Evolutionary conservation across 2,329 filamentous ascomycete genomes (phyloP).

Genomic region (Exserohilum rostratum): DNA sequence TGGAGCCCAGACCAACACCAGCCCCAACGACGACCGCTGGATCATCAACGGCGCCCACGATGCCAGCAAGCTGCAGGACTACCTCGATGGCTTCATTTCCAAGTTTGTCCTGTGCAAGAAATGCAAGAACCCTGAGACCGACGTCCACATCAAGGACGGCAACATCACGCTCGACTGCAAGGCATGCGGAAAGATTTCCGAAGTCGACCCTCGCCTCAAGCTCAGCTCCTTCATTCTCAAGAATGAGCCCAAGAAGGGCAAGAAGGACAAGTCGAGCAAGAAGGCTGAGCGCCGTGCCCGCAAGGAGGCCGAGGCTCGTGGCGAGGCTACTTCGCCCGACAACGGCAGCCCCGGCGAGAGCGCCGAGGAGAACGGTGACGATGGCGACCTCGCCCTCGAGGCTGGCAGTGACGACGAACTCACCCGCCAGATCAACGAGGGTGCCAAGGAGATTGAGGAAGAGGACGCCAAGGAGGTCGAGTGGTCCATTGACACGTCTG

Average conservation of each 20-base stretch:
- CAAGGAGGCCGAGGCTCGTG: constrained; percentile 69
- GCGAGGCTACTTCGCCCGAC: constrained; percentile 58
- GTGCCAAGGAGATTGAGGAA: constrained; percentile 74
- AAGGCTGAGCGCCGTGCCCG: constrained; percentile 86
- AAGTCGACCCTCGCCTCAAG: constrained; percentile 92
- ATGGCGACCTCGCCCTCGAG: constrained; percentile 69
- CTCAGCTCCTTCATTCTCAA: constrained; percentile 97
- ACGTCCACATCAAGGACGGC: constrained; percentile 92
- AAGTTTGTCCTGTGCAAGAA: constrained; percentile 99
- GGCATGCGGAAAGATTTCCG: constrained; percentile 90
- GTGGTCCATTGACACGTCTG: constrained; percentile 96
- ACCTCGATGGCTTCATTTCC: constrained; percentile 97
- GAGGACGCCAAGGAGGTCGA: constrained; percentile 81
- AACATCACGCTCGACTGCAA: constrained; percentile 96
- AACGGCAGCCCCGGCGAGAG: constrained; percentile 70
- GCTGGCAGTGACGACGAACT: constrained; percentile 91
- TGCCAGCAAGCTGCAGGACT: constrained; percentile 92
- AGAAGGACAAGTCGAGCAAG: constrained; percentile 96
- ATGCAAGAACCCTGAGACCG: constrained; percentile 99
- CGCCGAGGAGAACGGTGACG: constrained; percentile 67
- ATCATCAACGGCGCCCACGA: constrained; percentile 99
- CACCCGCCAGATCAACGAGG: constrained; percentile 72
- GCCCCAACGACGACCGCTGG: constrained; percentile 97
- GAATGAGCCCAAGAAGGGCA: constrained; percentile 89
- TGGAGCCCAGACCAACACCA: constrained; percentile 97